phyloP scores from a whole-genome alignment of 2,329 filamentous ascomycete genomes.

The Colletotrichum limetticola region DNA sequence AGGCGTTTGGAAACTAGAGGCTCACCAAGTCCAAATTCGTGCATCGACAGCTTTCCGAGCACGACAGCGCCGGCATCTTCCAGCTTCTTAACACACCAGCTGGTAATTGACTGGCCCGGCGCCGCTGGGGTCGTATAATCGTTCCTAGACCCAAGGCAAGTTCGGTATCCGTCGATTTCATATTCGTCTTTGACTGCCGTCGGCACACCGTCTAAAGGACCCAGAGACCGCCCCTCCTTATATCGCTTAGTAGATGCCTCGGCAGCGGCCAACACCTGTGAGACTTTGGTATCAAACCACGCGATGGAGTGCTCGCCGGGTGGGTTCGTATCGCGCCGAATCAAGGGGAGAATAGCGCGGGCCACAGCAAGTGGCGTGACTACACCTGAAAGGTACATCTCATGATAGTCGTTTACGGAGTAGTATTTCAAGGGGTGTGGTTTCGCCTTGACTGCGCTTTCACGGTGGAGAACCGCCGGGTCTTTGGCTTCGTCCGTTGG shows the following conservation, averaged over 20 bases:
- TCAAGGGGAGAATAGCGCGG: slow-evolving; percentile 56
- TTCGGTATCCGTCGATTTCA: slow-evolving; percentile 78
- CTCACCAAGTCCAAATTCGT: slow-evolving; percentile 77
- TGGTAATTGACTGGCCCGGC: slow-evolving; percentile 58
- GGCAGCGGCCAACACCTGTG: slow-evolving; percentile 54
- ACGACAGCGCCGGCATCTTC: slow-evolving; percentile 64
- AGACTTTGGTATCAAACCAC: slow-evolving; percentile 56
- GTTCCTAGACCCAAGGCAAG: slow-evolving; percentile 69
- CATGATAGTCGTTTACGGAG: slow-evolving; percentile 58
- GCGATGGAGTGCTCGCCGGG: slow-evolving; percentile 53
- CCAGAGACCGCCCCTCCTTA: slow-evolving; percentile 65
- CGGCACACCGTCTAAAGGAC: slow-evolving; percentile 77
- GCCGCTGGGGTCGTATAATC: slow-evolving; percentile 64
- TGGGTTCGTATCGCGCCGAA: slow-evolving; percentile 50
- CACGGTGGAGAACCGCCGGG: slow-evolving; percentile 29
- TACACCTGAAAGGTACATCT: slow-evolving; percentile 55
- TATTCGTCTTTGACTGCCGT: slow-evolving; percentile 82
- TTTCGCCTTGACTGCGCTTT: slow-evolving; percentile 26
- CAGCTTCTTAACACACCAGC: slow-evolving; percentile 77
- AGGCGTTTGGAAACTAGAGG: background rate
- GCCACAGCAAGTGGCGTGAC: slow-evolving; percentile 59
- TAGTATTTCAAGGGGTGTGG: slow-evolving; percentile 33
- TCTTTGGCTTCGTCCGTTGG: slow-evolving; percentile 56
- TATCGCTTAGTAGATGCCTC: slow-evolving; percentile 57
- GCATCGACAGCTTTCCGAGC: slow-evolving; percentile 72